Conservation (phyloP, 1,139 yeast species). For the Geotrichum candidum region DNA sequence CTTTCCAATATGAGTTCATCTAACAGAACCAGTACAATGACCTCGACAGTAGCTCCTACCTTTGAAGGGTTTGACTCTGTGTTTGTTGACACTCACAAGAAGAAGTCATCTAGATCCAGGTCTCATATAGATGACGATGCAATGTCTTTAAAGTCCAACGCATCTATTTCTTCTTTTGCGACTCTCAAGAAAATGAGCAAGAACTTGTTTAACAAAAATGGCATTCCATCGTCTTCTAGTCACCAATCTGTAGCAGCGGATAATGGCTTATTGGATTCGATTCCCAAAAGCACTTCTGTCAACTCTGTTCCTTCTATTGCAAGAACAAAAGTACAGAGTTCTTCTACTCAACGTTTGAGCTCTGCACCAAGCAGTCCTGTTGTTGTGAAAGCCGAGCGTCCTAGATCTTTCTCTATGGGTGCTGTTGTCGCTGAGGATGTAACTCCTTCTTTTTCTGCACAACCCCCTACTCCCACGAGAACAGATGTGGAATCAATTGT, state of each 20-base stretch:
- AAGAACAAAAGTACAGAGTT: neutral
- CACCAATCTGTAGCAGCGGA: neutral
- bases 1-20: neutral
- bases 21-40: conserved; percentile 10
- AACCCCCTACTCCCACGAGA: neutral
- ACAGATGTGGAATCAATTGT: conserved; percentile 2
- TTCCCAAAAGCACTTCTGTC: neutral
- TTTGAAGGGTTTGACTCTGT: conserved; percentile 17
- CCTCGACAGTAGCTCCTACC: conserved; percentile 13
- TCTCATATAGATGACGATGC: conserved; percentile 19
- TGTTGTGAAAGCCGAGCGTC: conserved; percentile 22
- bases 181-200: conserved; percentile 24
- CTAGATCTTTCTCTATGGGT: neutral
- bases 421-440: neutral
- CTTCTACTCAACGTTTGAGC: conserved; percentile 5
- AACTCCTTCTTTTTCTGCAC: neutral
- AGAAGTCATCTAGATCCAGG: conserved; percentile 2
- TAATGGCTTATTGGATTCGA: neutral
- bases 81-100: conserved; percentile 6
- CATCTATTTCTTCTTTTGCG: conserved; percentile 29
- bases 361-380: conserved; percentile 25
- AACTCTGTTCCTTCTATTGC: neutral
- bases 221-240: neutral
- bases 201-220: neutral
- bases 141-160: conserved; percentile 24